These are phyloP conservation scores for Wickerhamiella australiensis DNA, from an alignment of 805 yeast genomes.

Conservation along the genomic window DNA sequence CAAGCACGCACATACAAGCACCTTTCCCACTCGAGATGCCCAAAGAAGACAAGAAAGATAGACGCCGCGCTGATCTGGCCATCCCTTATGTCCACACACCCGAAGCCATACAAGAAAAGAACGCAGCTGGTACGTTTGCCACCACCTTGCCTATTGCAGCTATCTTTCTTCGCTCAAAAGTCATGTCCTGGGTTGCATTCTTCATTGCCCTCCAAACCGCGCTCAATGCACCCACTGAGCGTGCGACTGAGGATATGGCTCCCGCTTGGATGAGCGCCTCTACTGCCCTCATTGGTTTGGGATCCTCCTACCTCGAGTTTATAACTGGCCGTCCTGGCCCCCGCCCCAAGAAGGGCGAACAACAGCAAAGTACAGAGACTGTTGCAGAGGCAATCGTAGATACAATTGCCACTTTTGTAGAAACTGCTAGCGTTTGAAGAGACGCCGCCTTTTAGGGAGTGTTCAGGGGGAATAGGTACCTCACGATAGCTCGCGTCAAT, in stretches of 20 bases:
- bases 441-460: no score
- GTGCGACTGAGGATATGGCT: slow-evolving; percentile 19
- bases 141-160: slow-evolving; percentile 30
- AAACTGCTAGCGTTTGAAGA: neutral
- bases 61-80: slow-evolving; percentile 25
- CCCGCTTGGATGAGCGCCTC: slow-evolving; percentile 25
- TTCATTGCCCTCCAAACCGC: slow-evolving; percentile 28
- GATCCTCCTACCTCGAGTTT: slow-evolving; percentile 28
- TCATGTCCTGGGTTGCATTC: slow-evolving; percentile 30
- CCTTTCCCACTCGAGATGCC: neutral
- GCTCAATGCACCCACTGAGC: slow-evolving; percentile 25
- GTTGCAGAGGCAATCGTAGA: slow-evolving; percentile 3
- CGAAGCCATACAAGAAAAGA: slow-evolving; percentile 19
- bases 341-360: slow-evolving; percentile 3
- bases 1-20: neutral
- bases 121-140: slow-evolving; percentile 19
- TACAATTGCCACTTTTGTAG: neutral
- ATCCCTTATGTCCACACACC: slow-evolving; percentile 26
- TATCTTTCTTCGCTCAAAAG: slow-evolving; percentile 30
- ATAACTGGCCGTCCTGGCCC: slow-evolving; percentile 23
- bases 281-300: slow-evolving; percentile 27
- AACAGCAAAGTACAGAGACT: slow-evolving; percentile 5
- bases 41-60: slow-evolving; percentile 12
- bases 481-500: no score
- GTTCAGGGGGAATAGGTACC: no score